A percentile compares a stretch with the other conserved stretches of the same genome.
Evolutionary conservation across 345 rosid genomes (phyloP).

Genomic region (Durio zibethinus): DNA sequence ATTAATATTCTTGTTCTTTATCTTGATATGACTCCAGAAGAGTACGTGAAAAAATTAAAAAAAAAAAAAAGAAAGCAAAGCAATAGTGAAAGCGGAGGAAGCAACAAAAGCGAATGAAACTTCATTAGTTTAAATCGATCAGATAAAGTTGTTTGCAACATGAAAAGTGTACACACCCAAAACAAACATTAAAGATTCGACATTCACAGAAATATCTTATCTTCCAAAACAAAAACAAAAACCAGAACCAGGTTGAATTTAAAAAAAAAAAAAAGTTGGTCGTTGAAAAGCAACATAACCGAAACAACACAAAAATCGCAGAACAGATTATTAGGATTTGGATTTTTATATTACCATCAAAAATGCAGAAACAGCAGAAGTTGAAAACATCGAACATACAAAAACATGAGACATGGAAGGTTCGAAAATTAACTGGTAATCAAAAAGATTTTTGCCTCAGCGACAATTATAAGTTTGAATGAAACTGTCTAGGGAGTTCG

Average conservation of each 20-base stretch:
- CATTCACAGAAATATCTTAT: no score
- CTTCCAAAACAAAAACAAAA: not conserved
- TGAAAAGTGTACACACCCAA: not conserved
- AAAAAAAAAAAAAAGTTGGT: not conserved
- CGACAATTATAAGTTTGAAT: not conserved
- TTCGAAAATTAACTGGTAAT: not conserved
- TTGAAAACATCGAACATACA: not conserved
- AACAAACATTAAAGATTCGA: not conserved
- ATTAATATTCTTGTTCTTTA: not conserved
- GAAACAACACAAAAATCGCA: not conserved
- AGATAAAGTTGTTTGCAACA: not conserved
- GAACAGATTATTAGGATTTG: not conserved
- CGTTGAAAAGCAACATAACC: not conserved
- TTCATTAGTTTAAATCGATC: no score
- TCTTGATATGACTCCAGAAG: not conserved
- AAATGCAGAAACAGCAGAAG: not conserved
- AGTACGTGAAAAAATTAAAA: no score
- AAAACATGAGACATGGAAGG: not conserved
- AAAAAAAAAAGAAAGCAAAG: not conserved
- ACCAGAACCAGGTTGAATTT: not conserved
- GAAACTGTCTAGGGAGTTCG: not conserved
- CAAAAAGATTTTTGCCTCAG: not conserved
- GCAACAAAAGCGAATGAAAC: not conserved
- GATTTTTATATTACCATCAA: not conserved
- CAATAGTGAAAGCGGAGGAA: not conserved